These are phyloP conservation scores for Xanthoconium stramineum DNA, from an alignment of 768 basidiomycete genomes.

Conservation along the genomic window DNA sequence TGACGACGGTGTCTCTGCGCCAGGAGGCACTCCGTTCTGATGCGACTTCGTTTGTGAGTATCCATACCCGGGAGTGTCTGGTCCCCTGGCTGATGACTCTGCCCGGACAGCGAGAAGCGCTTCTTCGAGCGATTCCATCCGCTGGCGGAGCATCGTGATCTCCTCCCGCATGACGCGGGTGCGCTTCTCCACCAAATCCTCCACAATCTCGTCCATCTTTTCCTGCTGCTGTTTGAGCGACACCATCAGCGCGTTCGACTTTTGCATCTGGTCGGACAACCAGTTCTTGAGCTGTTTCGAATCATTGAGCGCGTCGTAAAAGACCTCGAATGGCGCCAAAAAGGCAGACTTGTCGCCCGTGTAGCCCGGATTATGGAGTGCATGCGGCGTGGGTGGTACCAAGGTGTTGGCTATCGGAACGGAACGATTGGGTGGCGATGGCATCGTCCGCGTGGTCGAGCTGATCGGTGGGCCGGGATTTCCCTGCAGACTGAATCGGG, in stretches of 20 bases:
- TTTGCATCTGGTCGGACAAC: conserved; percentile 70
- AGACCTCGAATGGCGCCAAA: conserved; percentile 75
- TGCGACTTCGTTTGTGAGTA: conserved; percentile 27
- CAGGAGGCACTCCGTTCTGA: conserved; percentile 37
- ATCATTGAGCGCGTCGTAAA: conserved; percentile 83
- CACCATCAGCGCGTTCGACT: conserved; percentile 53
- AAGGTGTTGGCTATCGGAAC: conserved; percentile 66
- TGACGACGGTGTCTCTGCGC: conserved; percentile 33
- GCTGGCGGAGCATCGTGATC: conserved; percentile 52
- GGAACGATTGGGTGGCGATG: conserved; percentile 55
- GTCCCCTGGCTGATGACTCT: conserved; percentile 17
- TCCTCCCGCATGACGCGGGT: conserved; percentile 59
- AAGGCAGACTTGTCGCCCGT: conserved; percentile 71
- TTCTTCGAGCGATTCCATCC: conserved; percentile 69
- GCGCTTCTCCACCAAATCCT: conserved; percentile 58
- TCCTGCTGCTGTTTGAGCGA: conserved; percentile 60
- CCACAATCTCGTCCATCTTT: conserved; percentile 56
- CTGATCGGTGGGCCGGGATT: conserved; percentile 18
- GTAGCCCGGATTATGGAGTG: conserved; percentile 58
- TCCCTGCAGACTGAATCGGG: conserved; percentile 50
- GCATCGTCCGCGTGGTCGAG: conserved; percentile 31
- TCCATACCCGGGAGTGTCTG: conserved; percentile 12
- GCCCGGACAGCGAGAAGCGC: conserved; percentile 32
- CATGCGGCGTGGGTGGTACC: conserved; percentile 69
- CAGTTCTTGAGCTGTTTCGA: conserved; percentile 75